These are phyloP conservation scores for Bimuria novae-zelandiae DNA, from an alignment of 2,329 filamentous ascomycete species.

Conservation along the genomic window DNA sequence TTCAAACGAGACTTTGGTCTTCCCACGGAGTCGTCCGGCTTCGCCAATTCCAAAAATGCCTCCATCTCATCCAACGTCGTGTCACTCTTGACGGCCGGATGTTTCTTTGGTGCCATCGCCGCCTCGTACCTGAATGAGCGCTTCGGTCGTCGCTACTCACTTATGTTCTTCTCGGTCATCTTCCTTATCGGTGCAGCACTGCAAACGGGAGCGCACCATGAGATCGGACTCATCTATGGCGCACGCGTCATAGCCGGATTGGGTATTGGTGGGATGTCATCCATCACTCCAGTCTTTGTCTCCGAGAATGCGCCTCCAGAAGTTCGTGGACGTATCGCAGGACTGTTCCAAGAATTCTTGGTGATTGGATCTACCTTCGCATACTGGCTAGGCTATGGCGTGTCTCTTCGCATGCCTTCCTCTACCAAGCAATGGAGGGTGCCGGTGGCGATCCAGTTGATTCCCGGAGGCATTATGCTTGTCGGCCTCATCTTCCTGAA, in stretches of 20 bases:
- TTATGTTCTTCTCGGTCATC: conserved; percentile 49
- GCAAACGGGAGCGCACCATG: conserved; percentile 35
- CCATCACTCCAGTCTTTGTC: conserved; percentile 62
- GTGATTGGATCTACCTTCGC: conserved; percentile 59
- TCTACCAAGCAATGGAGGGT: conserved; percentile 59
- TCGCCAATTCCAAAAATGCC: conserved; percentile 41
- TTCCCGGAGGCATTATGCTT: conserved; percentile 51
- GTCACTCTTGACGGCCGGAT: conserved; percentile 76
- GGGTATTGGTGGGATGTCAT: conserved; percentile 58
- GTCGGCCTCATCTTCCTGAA: conserved; percentile 57
- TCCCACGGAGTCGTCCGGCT: conserved; percentile 36
- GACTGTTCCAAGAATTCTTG: conserved; percentile 64
- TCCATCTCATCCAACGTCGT: conserved; percentile 68
- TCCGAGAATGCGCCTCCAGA: conserved; percentile 60
- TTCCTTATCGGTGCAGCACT: conserved; percentile 45
- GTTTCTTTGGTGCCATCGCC: conserved; percentile 69
- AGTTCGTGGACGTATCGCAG: conserved; percentile 61
- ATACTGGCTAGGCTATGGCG: conserved; percentile 44
- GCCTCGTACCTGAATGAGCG: conserved; percentile 51
- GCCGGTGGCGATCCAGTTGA: conserved; percentile 49
- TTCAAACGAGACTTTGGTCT: conserved; percentile 51
- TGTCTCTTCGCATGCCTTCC: conserved; percentile 42
- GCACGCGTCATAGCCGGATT: conserved; percentile 60
- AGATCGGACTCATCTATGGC: conserved; percentile 39
- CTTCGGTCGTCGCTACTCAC: conserved; percentile 52